Evolutionary conservation across 768 basidiomycete genomes (phyloP), one percentile per base, ranked within the genome.

Genomic region (Clathrus columnatus): DNA sequence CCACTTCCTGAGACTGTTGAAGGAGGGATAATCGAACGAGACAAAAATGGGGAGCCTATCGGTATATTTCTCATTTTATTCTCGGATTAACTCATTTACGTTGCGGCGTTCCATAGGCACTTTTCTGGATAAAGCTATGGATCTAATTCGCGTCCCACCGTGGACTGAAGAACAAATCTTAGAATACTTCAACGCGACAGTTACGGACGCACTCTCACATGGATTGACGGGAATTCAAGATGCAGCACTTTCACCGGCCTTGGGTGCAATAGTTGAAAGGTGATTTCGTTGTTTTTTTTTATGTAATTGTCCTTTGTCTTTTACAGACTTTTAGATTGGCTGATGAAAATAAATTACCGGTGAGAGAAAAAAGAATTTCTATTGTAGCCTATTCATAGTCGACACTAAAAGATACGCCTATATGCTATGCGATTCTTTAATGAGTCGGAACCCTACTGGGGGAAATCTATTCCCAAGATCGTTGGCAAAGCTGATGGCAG

Each of bases 141-240:
- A 67, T 14, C 76, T 94, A 29, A 77, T 96, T 17, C 81, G 78
- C 1, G 70, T 72, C 10, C 93, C 91, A 0, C 63, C 74, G 1
- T 83, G 82, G 75, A 77, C 79, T 11, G 44, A 55, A 24, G 71
- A 68, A 26, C 74, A 81, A 50, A 77, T 83, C 61, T 71, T 76
- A 59, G 68, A 75, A n/a, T 88, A 79, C 64, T 84, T 87, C 54
- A 70, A 81, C n/a, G 71, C 73, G 11, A 76, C 90, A 0, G 73
- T 86, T 43, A 67, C 70, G 24, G 83, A 90, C 61, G 91, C 85
- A 0, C 71, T 92, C n/a, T 73, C 77, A 2, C 78, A 81, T 54
- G 95, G 95, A 1, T 67, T 98, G 54, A 94, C 91, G 0, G 84
- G 79, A 10, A 82, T 98, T 18, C 93, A 96, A 56, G 93, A 98